Base-by-base conservation (phyloP, 495 filamentous ascomycete genomes). In the Rusavskia elegans region DNA sequence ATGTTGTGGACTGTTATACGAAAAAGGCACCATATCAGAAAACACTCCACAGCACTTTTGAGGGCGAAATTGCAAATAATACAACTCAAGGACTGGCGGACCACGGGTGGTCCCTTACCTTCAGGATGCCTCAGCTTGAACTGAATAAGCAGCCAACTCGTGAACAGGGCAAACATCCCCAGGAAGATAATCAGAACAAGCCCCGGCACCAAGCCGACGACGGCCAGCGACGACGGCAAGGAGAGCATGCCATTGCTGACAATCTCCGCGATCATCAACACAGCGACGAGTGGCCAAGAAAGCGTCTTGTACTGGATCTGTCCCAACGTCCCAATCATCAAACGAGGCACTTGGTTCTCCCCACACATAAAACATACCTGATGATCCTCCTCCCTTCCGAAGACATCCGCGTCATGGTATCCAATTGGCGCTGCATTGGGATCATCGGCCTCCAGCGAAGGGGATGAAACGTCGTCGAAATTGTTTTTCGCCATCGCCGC, bases 211-310 rank as follows among this genome's bases (percentile, higher is more conserved):
- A 82, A 57, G 7, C 78, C 78, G 16, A 82, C 73, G 2, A 70
- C 67, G 1, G 76, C 73, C 67, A 49, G 72, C 67, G 29, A 76
- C 61, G 63, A 75, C 0, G 78, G 78, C 19, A 81, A 60, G 8
- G 71, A 76, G 6, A 82, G 69, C 64, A 81, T 79, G 38, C 78
- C 78, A 45, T 78, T 73, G 38, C 68, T 73, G n/a, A 82, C 72
- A 27, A 76, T 79, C 60, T 82, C 78, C 1, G 78, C 76, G 37
- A 82, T 77, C 77, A 82, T 80, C 36, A 82, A 57, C 20, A 76
- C 66, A 5, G 72, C 70, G 14, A 74, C 72, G 45, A 73, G 65
- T 41, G 64, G 63, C 77, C 77, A 81, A 20, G 65, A 70, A 44
- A 79, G 62, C 0, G 76, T 79, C 61, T 76, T 78, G 63, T 77